Base-by-base conservation (phyloP, 2,329 filamentous ascomycete species). In the Epichloe scottii region DNA sequence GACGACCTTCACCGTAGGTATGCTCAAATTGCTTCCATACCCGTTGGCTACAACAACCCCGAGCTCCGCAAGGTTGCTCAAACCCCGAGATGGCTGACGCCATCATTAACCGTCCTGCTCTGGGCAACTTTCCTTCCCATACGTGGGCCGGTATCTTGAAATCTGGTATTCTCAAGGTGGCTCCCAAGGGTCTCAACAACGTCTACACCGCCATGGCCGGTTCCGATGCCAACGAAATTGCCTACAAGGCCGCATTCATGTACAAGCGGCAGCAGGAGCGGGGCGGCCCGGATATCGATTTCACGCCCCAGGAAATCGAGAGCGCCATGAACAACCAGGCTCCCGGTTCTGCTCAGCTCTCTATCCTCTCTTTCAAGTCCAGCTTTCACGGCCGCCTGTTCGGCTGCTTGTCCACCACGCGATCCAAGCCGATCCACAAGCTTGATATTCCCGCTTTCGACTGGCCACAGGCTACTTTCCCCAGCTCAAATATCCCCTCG, bases 161-260 rank as follows among this genome's bases (percentile, higher is more conserved):
- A 69, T 81, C 82, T 2, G 88, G 89, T 60, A 81, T 94, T 55
- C 81, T 96, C 59, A 82, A 79, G 62, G 88, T 87, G 46, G 88
- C 89, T 0, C 90, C 89, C 53, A 85, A 84, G 66, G 89, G 89
- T 35, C 72, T 91, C 56, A 72, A 89, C 74, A 87, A 95, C 68
- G 89, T 95, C 59, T 95, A 95, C 72, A 95, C 89, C 17, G 88
- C 85, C 57, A 85, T 89, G 75, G 81, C 89, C 50, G 89, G 89
- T 55, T 94, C 88, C 19, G 89, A 95, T 63, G 89, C 89, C 69
- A 95, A 95, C 71, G 90, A 95, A 73, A 86, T 87, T 35, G 90
- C 90, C 42, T 95, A 89, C 79, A 95, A 95, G 73, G 89, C 89
- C 8, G 89, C 90, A 47, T 95, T 95, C 73, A 95, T 95, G 84